A percentile compares a stretch with the other conserved stretches of the same genome.
These are phyloP conservation scores for Dactylonectria estremocensis DNA, from an alignment of 2,329 filamentous ascomycete genomes.

Conservation along the genomic window DNA sequence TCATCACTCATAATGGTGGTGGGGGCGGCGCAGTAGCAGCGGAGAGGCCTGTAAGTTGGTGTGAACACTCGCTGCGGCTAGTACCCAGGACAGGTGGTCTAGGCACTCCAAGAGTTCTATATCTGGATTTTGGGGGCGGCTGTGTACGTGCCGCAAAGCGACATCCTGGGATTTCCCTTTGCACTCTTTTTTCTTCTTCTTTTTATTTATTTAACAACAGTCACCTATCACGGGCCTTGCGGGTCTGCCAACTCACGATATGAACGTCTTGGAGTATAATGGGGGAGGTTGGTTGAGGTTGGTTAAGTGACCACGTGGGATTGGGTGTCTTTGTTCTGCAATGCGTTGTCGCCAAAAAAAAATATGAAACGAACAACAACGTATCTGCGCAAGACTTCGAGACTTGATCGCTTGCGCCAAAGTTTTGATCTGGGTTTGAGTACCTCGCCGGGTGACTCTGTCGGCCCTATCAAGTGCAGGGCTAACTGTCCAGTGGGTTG, in stretches of 20 bases:
- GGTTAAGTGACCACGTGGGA: background rate
- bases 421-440: background rate
- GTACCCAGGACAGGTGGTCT: background rate
- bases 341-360: background rate
- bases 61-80: background rate
- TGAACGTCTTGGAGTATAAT: background rate
- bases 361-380: background rate
- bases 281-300: background rate
- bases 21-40: background rate
- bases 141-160: slow-evolving; percentile 6
- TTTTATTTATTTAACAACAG: no score
- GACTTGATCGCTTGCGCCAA: no score
- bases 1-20: background rate
- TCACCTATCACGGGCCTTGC: background rate
- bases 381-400: background rate
- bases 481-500: background rate
- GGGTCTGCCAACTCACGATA: background rate
- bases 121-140: slow-evolving; percentile 9
- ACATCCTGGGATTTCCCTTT: background rate
- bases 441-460: slow-evolving; percentile 1
- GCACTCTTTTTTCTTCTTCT: background rate
- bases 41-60: background rate
- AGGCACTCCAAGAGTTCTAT: slow-evolving; percentile 13
- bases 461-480: background rate
- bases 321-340: background rate